phyloP scores from a whole-genome alignment of 768 basidiomycete species.

The Kwoniella europaea region DNA sequence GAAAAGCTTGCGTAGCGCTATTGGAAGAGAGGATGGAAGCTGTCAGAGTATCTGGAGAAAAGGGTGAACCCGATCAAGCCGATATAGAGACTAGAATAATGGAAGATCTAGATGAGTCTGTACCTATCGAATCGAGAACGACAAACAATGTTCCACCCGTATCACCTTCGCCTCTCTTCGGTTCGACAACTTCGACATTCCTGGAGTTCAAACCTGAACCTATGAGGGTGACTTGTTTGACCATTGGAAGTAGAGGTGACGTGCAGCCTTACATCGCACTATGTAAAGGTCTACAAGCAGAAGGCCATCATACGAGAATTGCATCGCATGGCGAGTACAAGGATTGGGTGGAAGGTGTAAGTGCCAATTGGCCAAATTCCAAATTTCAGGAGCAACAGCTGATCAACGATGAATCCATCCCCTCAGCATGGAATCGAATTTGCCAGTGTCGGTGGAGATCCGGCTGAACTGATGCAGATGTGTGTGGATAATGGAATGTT shows the following conservation, averaged over 20 bases:
- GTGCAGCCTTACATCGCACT: conserved; percentile 98
- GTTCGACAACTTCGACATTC: conserved; percentile 92
- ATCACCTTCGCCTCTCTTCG: conserved; percentile 76
- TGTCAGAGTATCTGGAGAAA: conserved; percentile 61
- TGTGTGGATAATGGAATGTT: conserved; percentile 98
- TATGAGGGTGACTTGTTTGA: conserved; percentile 89
- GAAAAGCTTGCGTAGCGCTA: conserved; percentile 74
- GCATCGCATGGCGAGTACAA: conserved; percentile 95
- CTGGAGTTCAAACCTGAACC: conserved; percentile 92
- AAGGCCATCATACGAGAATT: conserved; percentile 83
- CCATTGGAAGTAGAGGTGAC: conserved; percentile 94
- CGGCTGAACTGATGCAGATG: conserved; percentile 95
- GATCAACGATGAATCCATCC: background rate
- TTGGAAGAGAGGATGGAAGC: conserved; percentile 82
- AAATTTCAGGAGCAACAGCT: no score
- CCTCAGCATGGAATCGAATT: conserved; percentile 91
- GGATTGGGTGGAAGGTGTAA: conserved; percentile 91
- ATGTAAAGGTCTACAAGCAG: conserved; percentile 69
- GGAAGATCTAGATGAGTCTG: conserved; percentile 76
- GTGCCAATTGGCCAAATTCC: conserved; percentile 46
- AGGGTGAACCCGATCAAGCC: conserved; percentile 51
- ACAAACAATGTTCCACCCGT: conserved; percentile 30
- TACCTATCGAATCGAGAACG: conserved; percentile 25
- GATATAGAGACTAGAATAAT: conserved; percentile 71
- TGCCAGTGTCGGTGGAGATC: conserved; percentile 92